Conservation (phyloP, 495 filamentous ascomycete species). For the Xanthoparmelia taractica region DNA sequence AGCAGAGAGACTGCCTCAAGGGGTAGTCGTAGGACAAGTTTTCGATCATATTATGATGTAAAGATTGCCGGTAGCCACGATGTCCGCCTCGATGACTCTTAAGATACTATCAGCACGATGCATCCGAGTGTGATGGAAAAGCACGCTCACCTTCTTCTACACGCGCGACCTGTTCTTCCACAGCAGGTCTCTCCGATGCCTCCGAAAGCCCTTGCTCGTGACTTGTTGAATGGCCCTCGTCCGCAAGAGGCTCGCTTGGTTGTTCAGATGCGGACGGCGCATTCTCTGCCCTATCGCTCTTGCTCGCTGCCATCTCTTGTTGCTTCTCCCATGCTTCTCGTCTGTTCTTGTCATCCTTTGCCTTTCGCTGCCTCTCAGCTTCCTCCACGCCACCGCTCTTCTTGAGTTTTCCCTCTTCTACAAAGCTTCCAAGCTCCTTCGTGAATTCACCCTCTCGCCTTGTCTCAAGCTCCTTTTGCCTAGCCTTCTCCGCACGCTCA, state of each 20-base stretch:
- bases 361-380: constrained; percentile 72
- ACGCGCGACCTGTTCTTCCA: constrained; percentile 14
- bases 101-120: background rate
- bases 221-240: constrained; percentile 25
- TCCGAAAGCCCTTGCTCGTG: constrained; percentile 5
- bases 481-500: constrained; percentile 80
- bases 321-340: constrained; percentile 76
- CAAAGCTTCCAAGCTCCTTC: constrained; percentile 81
- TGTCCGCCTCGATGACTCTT: constrained; percentile 23
- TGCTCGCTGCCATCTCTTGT: constrained; percentile 40
- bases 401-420: constrained; percentile 86
- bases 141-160: constrained; percentile 15
- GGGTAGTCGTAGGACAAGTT: background rate
- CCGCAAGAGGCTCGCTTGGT: constrained; percentile 27
- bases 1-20: background rate
- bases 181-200: constrained; percentile 27
- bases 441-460: constrained; percentile 71
- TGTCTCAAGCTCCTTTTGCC: constrained; percentile 78
- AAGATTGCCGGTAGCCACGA: constrained; percentile 34
- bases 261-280: constrained; percentile 19
- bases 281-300: constrained; percentile 22
- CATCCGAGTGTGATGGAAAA: background rate
- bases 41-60: constrained; percentile 18
- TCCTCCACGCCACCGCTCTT: constrained; percentile 94
- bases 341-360: constrained; percentile 80